Evolutionary conservation across 2,329 filamentous ascomycete genomes (phyloP).

Genomic region (Madurella mycetomatis): DNA sequence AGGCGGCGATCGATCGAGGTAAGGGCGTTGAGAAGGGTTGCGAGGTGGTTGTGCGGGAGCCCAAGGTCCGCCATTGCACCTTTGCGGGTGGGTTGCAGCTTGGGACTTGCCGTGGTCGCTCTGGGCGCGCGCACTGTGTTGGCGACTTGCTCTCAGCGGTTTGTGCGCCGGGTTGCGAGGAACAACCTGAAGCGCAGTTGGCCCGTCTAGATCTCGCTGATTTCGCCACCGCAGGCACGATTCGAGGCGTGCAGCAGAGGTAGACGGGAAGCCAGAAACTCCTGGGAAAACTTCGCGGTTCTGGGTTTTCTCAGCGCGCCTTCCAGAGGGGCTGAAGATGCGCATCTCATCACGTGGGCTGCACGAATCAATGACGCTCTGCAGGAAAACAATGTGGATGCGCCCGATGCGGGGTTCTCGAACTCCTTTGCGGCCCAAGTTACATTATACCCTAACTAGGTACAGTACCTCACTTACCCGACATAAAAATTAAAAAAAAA

Average conservation of each 20-base stretch:
- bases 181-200: too few species aligned
- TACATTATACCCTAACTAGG: not conserved
- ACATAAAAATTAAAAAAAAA: too few species aligned
- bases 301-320: not conserved
- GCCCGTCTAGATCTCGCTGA: not conserved
- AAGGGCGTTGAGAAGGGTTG: conserved; percentile 28
- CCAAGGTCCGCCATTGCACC: conserved; percentile 20
- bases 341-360: conserved; percentile 26
- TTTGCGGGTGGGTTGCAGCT: not conserved
- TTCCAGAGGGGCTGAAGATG: conserved; percentile 7
- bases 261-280: not conserved
- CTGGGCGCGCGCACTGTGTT: conserved; percentile 3
- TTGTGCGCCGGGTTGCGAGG: too few species aligned
- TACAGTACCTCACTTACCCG: not conserved
- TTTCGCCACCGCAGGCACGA: not conserved
- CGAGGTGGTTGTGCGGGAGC: conserved; percentile 19
- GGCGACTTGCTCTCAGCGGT: not conserved
- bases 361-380: conserved; percentile 24
- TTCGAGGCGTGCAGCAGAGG: not conserved
- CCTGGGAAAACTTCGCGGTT: not conserved
- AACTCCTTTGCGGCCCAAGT: conserved; percentile 1
- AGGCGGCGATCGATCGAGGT: conserved; percentile 31
- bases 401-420: conserved; percentile 14
- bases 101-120: not conserved
- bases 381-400: conserved; percentile 21